A percentile compares a stretch with the other conserved stretches of the same genome.
Conservation (phyloP, 177 flowering plant species). For the Vitis hybrid region DNA sequence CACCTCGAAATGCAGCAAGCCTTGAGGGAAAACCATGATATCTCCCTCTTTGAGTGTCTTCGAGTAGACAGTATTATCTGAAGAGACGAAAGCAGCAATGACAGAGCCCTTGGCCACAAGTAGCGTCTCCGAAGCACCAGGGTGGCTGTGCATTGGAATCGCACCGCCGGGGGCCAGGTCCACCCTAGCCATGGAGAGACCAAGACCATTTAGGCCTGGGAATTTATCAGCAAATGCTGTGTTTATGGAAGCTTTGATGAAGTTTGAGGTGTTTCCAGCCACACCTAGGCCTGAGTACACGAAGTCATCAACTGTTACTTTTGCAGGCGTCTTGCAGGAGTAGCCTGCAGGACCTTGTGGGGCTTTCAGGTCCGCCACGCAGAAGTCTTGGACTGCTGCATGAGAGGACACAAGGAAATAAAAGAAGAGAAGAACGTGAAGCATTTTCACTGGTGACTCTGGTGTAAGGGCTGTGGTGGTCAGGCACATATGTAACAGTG, state of each 20-base stretch:
- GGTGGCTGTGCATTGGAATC: conserved; percentile 54
- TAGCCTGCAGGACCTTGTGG: conserved; percentile 35
- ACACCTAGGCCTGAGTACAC: conserved; percentile 30
- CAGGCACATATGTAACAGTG: neutral
- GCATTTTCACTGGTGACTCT: conserved; percentile 12
- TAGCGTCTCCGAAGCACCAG: conserved; percentile 31
- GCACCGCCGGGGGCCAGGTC: conserved; percentile 41
- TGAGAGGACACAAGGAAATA: conserved; percentile 13
- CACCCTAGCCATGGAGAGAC: conserved; percentile 35
- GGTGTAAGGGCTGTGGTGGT: no score
- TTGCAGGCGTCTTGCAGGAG: conserved; percentile 28
- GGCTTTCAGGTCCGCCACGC: conserved; percentile 29
- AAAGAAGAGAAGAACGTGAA: conserved; percentile 19
- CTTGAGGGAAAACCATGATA: conserved; percentile 16
- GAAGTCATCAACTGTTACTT: conserved; percentile 32
- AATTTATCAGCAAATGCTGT: conserved; percentile 42
- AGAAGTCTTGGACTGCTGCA: conserved; percentile 38
- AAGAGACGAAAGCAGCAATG: conserved; percentile 37
- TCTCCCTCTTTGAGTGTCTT: conserved; percentile 41
- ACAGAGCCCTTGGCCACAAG: conserved; percentile 31
- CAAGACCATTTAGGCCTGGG: conserved; percentile 46
- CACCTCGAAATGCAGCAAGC: no score
- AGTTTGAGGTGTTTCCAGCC: conserved; percentile 44
- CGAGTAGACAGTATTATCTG: conserved; percentile 25
- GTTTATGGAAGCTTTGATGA: conserved; percentile 43